Conservation (phyloP, 1,139 yeast genomes). For the Petasospora rhodanensis region DNA sequence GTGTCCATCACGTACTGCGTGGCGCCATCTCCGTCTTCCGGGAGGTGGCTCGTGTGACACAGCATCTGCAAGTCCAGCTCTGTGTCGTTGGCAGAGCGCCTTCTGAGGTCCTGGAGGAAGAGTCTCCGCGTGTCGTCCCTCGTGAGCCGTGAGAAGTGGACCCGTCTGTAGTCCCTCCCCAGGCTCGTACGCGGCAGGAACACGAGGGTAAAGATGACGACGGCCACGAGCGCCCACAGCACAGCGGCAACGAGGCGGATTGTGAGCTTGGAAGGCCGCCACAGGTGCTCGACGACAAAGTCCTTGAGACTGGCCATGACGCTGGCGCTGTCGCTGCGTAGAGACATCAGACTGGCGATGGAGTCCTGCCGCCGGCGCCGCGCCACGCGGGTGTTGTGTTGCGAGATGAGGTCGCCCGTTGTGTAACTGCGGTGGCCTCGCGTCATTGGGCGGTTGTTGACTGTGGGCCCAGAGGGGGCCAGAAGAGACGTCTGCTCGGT, state of each 20-base stretch:
- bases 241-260: slow-evolving; percentile 20
- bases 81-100: slow-evolving; percentile 29
- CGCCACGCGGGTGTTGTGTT: slow-evolving; percentile 12
- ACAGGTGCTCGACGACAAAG: slow-evolving; percentile 17
- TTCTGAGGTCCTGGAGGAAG: slow-evolving; percentile 31
- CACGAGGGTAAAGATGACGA: slow-evolving; percentile 37
- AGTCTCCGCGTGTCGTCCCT: slow-evolving; percentile 60
- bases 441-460: too few relatives aligned
- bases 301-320: slow-evolving; percentile 18
- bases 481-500: too few relatives aligned
- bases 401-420: slow-evolving; percentile 13
- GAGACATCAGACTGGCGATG: slow-evolving; percentile 7
- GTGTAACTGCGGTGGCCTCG: slow-evolving; percentile 11
- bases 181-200: slow-evolving; percentile 86
- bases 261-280: slow-evolving; percentile 19
- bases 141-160: slow-evolving; percentile 62
- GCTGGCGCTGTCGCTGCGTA: slow-evolving; percentile 11
- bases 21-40: slow-evolving; percentile 39
- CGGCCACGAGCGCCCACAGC: slow-evolving; percentile 23
- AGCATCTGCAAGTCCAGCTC: slow-evolving; percentile 34
- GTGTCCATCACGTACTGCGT: slow-evolving; percentile 38
- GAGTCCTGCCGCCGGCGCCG: slow-evolving; percentile 13
- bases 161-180: slow-evolving; percentile 73
- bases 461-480: too few relatives aligned
- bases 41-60: slow-evolving; percentile 35